Evolutionary conservation across 495 filamentous ascomycete species (phyloP).

Genomic region (Aspergillus coremiiformis): DNA sequence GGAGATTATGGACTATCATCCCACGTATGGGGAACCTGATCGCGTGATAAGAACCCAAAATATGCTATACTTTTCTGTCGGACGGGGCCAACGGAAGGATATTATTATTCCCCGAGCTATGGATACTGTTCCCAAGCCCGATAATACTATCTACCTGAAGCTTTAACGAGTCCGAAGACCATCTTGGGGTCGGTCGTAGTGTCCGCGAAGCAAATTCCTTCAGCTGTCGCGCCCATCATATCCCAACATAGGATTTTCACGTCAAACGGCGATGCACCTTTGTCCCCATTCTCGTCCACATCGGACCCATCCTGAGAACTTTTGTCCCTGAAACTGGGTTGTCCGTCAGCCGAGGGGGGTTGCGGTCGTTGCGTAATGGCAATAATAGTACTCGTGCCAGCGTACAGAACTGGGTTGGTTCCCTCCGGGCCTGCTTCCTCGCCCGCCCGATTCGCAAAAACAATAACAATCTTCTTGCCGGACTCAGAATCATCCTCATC

Average conservation of each 20-base stretch:
- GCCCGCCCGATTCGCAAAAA: conserved; percentile 78
- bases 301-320: conserved; percentile 26
- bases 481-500: conserved; percentile 13
- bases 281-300: conserved; percentile 8
- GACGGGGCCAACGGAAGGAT: not conserved
- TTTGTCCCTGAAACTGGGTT: conserved; percentile 22
- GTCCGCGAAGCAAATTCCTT: conserved; percentile 45
- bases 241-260: conserved; percentile 42
- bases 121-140: not conserved
- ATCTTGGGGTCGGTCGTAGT: conserved; percentile 35
- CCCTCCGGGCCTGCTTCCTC: conserved; percentile 52
- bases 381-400: conserved; percentile 78
- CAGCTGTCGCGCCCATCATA: conserved; percentile 38
- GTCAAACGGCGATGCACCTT: conserved; percentile 21
- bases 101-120: not conserved
- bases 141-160: not conserved
- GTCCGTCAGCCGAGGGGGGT: not conserved
- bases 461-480: conserved; percentile 58
- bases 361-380: conserved; percentile 49
- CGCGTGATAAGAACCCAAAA: not conserved
- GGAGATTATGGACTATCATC: not conserved
- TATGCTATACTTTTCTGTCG: not conserved
- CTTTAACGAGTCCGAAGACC: conserved; percentile 31
- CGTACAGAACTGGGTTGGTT: conserved; percentile 49
- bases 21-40: not conserved